Conservation (phyloP, 2,329 filamentous ascomycete species). For the Acrocalymma vagum region DNA sequence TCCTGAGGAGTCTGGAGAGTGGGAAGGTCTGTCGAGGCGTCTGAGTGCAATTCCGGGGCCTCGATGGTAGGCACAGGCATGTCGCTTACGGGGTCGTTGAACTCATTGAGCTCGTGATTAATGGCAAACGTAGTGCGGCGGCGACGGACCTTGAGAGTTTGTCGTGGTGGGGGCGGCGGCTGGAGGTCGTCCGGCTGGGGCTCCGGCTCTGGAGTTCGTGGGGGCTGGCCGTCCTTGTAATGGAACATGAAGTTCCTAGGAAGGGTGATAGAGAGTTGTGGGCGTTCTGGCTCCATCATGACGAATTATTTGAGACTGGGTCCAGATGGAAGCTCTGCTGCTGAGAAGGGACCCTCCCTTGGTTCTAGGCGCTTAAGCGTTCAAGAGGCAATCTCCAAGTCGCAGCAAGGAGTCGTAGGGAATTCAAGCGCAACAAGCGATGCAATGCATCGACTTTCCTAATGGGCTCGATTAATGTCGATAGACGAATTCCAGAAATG, state of each 20-base stretch:
- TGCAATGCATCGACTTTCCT: slow-evolving; percentile 20
- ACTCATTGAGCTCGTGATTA: slow-evolving; percentile 25
- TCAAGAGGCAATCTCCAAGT: slow-evolving; percentile 24
- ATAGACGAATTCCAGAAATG: slow-evolving; percentile 24
- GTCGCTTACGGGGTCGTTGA: slow-evolving; percentile 32
- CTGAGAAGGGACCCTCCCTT: slow-evolving; percentile 3
- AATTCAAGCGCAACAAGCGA: slow-evolving; percentile 18
- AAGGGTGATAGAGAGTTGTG: slow-evolving; percentile 59
- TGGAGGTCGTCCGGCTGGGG: slow-evolving; percentile 42
- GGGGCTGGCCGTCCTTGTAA: slow-evolving; percentile 54
- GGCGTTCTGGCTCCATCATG: slow-evolving; percentile 52
- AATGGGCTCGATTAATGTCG: slow-evolving; percentile 21
- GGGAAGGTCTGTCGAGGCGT: slow-evolving; percentile 33
- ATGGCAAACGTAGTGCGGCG: slow-evolving; percentile 48
- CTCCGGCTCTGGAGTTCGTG: slow-evolving; percentile 57
- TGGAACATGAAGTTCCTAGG: slow-evolving; percentile 61
- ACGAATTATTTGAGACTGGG: slow-evolving; percentile 3
- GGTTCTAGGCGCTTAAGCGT: slow-evolving; percentile 12
- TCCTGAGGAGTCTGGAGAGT: slow-evolving; percentile 34
- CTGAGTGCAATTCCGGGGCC: slow-evolving; percentile 49
- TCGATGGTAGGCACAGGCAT: slow-evolving; percentile 60
- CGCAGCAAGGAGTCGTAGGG: slow-evolving; percentile 34
- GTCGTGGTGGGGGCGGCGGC: slow-evolving; percentile 56
- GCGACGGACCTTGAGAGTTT: slow-evolving; percentile 58
- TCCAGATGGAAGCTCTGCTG: slow-evolving; percentile 11